Evolutionary conservation across 2,329 filamentous ascomycete genomes (phyloP), one percentile per base, ranked within the genome.

Genomic region (Alternaria angustiovoidea): DNA sequence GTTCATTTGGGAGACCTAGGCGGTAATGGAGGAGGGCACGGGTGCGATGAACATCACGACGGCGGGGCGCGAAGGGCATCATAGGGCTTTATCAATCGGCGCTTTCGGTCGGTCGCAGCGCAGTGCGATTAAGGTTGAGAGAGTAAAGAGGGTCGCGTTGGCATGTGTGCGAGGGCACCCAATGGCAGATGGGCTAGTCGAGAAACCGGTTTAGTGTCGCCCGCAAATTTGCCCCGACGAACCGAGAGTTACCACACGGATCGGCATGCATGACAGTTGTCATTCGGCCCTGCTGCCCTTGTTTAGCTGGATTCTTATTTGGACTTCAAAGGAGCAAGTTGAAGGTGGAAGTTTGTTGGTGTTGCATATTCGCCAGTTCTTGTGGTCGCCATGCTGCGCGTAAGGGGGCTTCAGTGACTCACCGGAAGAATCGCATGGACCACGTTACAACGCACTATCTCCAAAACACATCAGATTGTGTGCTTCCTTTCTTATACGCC

Each of bases 171-270:
- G 28, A 48, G 41, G 32, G 24, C 36, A 34, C 51, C 62, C 57
- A 51, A 54, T 64, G 48, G 51, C 30, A 57, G 55, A 16, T 14
- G 43, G 32, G 42, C 62, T 67, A 67, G 49, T 18, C 3, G 16
- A 16, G 26, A 51, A 61, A 61, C 32, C 7, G 55, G 64, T 34
- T 63, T 66, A 57, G 63, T 62, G 43, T 67, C 64, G 64, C 47
- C 62, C 64, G 62, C 49, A 55, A 20, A 39, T 14, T 61, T 43
- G 11, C 9, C 38, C 53, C 65, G 65, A 65, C 58, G 51, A 63
- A 56, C 65, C 65, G 65, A 63, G 44, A 22, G n/a, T 20, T 34
- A 56, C 54, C 46, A 56, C 54, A 43, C 46, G 46, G 32, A 57
- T 57, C 54, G 57, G 53, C 53, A 57, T 22, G 57, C 52, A 51